Conservation (phyloP, 2,329 filamentous ascomycete genomes). For the Fusarium vanettenii region DNA sequence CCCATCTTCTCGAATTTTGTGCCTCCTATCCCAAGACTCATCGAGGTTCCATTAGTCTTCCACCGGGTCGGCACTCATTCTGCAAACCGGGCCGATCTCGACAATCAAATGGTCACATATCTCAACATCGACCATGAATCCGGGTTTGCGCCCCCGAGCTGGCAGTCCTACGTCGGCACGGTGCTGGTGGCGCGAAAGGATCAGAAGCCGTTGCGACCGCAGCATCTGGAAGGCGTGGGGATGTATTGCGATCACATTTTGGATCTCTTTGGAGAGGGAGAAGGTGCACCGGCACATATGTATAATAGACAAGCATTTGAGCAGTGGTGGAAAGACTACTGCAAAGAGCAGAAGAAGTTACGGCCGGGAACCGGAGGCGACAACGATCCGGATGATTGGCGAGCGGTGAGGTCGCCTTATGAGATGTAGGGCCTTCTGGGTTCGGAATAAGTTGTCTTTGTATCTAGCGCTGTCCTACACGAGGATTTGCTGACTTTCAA, state of each 20-base stretch:
- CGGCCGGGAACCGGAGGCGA: background rate
- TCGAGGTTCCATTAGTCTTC: slow-evolving; percentile 10
- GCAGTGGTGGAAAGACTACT: slow-evolving; percentile 9
- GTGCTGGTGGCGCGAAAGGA: slow-evolving; percentile 17
- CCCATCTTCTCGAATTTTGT: background rate
- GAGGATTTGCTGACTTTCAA: slow-evolving; percentile 4
- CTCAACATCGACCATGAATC: slow-evolving; percentile 11
- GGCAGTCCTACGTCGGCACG: slow-evolving; percentile 15
- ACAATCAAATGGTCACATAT: slow-evolving; percentile 15
- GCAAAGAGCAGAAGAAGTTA: background rate
- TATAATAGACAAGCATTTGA: slow-evolving; percentile 8
- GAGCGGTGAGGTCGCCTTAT: background rate
- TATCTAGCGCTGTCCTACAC: background rate
- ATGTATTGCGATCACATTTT: background rate
- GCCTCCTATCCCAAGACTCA: background rate
- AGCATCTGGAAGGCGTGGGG: slow-evolving; percentile 1
- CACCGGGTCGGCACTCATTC: slow-evolving; percentile 11
- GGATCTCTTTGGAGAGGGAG: background rate
- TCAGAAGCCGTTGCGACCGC: slow-evolving; percentile 9
- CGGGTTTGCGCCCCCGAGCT: slow-evolving; percentile 6
- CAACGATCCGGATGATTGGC: slow-evolving; percentile 12
- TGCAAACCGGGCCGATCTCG: slow-evolving; percentile 9
- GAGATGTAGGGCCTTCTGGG: background rate
- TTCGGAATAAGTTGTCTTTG: no score
- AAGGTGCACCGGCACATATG: background rate